phyloP scores from a whole-genome alignment of 306 rosid species.

The Cajanus cajan region DNA sequence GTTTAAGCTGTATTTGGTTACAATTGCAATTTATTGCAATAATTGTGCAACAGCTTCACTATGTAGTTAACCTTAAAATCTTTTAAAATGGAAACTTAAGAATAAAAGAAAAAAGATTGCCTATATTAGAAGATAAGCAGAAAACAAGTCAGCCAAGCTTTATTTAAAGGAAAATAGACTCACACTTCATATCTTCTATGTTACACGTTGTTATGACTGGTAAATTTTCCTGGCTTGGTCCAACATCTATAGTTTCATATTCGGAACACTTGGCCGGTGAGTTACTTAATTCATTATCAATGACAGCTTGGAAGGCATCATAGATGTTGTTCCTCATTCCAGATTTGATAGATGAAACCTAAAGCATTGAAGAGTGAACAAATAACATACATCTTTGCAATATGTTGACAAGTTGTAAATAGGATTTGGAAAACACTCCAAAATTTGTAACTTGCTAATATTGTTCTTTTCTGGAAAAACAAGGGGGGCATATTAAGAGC shows the following conservation, averaged over 20 bases:
- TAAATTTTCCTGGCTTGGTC: conserved; percentile 47
- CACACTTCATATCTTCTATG: conserved; percentile 43
- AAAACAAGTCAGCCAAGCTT: conserved; percentile 14
- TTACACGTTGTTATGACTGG: conserved; percentile 18
- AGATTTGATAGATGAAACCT: conserved; percentile 75
- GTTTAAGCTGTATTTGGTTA: not conserved
- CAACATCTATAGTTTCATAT: conserved; percentile 62
- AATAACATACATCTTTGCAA: not conserved
- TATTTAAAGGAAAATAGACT: conserved; percentile 36
- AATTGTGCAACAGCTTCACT: not conserved
- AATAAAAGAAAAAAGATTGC: not conserved
- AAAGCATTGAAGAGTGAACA: conserved; percentile 16
- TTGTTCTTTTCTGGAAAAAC: too few species aligned
- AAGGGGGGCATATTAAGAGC: too few species aligned
- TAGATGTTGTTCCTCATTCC: conserved; percentile 88
- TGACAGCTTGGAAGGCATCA: conserved; percentile 67
- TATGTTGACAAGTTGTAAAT: too few species aligned
- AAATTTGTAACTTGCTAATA: too few species aligned
- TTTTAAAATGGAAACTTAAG: conserved; percentile 1
- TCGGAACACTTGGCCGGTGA: conserved; percentile 43
- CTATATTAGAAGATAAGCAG: not conserved
- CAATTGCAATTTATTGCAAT: conserved; percentile 1
- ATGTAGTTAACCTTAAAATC: not conserved
- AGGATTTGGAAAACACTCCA: too few species aligned
- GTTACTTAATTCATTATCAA: conserved; percentile 41